Base-by-base conservation (phyloP, 495 filamentous ascomycete genomes). In the Bryoglossum gracile region DNA sequence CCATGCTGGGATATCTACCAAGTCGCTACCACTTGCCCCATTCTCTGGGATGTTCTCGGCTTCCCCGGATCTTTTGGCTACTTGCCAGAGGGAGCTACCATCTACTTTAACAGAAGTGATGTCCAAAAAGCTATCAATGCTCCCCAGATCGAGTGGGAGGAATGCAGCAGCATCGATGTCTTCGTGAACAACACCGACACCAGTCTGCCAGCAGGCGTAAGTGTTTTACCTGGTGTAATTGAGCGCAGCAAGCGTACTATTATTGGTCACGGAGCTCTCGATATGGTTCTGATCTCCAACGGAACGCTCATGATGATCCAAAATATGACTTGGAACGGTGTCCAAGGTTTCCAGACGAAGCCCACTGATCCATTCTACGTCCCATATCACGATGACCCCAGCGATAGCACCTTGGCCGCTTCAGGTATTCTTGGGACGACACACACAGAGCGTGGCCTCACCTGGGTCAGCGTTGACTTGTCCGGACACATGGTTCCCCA, bases 1-100 rank as follows among this genome's bases (percentile, higher is more conserved):
- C 87, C 87, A 0, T 91, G 87, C 69, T 92, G 86, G 69, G 79
- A 87, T 68, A 68, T 84, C 37, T 91, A 90, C 65, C 79, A 87
- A 47, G 72, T 92, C 16, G 74, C 79, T 17, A 81, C 79, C 47
- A 86, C 78, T 32, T 92, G 87, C 62, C 87, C 87, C 0, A 64
- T 82, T 33, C 71, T 83, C 2, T 88, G 76, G 78, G 78, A 84
- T 51, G 76, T 82, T 0, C 79, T 90, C 40, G 87, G 84, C 19
- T 89, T 87, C 62, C 79, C 83, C 0, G 82, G 81, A 8, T 66
- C 68, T 0, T 62, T 70, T 42, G 35, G 54, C 2, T 77, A 75
- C 46, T 55, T 73, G 2, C 78, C 75, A 1, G 63, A 59, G 5
- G 80, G 81, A 13, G 71, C 78, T 0, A 54, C 65, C 18, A 67